These are phyloP conservation scores for Dothiorella sarmentorum DNA, from an alignment of 2,329 filamentous ascomycete genomes.

Conservation along the genomic window DNA sequence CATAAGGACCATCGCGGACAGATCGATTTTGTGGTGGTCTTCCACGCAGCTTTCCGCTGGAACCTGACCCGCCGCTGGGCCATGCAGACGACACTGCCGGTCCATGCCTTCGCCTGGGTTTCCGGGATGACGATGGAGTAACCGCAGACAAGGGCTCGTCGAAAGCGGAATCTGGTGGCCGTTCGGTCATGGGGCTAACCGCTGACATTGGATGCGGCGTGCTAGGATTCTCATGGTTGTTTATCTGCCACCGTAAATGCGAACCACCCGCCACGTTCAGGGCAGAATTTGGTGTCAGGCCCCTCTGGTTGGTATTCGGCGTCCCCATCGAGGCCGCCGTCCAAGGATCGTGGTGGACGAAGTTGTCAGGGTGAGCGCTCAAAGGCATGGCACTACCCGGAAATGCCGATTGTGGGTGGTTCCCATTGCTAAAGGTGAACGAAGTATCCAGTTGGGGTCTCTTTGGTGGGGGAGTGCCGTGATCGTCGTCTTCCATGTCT, in stretches of 20 bases:
- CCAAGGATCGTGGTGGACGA: slow-evolving; percentile 46
- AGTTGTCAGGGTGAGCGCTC: slow-evolving; percentile 54
- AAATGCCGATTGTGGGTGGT: slow-evolving; percentile 47
- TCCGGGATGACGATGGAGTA: slow-evolving; percentile 53
- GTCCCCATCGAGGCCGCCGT: slow-evolving; percentile 38
- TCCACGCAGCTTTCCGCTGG: slow-evolving; percentile 70
- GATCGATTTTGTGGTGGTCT: slow-evolving; percentile 72
- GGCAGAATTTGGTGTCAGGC: slow-evolving; percentile 40
- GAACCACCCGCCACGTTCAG: slow-evolving; percentile 40
- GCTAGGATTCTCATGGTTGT: slow-evolving; percentile 60
- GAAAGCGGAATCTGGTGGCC: slow-evolving; percentile 45
- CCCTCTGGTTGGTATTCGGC: slow-evolving; percentile 28
- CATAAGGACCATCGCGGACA: slow-evolving; percentile 64
- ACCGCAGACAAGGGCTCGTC: slow-evolving; percentile 70
- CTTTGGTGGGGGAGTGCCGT: slow-evolving; percentile 50
- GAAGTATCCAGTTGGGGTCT: slow-evolving; percentile 59
- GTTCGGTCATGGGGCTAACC: slow-evolving; percentile 61
- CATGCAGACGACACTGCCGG: slow-evolving; percentile 89
- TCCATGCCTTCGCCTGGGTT: slow-evolving; percentile 65
- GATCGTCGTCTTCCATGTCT: slow-evolving; percentile 53
- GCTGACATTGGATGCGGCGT: slow-evolving; percentile 75
- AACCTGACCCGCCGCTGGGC: slow-evolving; percentile 62
- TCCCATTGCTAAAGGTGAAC: slow-evolving; percentile 31
- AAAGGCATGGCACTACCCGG: slow-evolving; percentile 51
- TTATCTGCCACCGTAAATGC: slow-evolving; percentile 48